These are phyloP conservation scores for Kappamyces sp. DNA, from an alignment of 192 early-diverging fungal species.

Conservation along the genomic window DNA sequence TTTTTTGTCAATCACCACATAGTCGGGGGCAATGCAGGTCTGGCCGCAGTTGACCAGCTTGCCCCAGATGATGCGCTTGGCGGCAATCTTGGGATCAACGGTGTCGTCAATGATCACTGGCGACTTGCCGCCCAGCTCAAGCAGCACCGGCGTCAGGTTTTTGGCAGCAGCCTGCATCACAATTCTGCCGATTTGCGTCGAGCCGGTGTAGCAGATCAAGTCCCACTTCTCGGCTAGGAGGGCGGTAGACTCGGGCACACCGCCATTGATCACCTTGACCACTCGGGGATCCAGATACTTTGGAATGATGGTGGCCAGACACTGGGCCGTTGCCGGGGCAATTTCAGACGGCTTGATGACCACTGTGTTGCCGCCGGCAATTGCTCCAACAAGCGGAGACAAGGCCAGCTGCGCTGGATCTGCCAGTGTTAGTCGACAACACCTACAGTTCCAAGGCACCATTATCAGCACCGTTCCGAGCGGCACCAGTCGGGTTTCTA, in stretches of 20 bases:
- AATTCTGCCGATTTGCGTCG: constrained; percentile 68
- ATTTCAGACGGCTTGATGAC: constrained; percentile 73
- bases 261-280: constrained; percentile 72
- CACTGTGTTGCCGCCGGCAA: constrained; percentile 83
- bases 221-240: constrained; percentile 76
- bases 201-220: constrained; percentile 93
- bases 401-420: constrained; percentile 56
- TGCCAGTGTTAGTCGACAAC: no score
- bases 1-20: constrained; percentile 65
- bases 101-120: constrained; percentile 50
- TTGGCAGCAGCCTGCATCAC: constrained; percentile 79
- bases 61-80: constrained; percentile 71
- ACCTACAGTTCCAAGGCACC: constrained; percentile 59
- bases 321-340: constrained; percentile 52
- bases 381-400: constrained; percentile 69
- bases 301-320: constrained; percentile 57
- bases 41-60: constrained; percentile 80
- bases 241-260: constrained; percentile 60
- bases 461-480: constrained; percentile 71
- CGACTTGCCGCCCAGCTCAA: constrained; percentile 94
- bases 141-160: constrained; percentile 73
- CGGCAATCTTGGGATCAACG: constrained; percentile 55
- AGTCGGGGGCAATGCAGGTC: constrained; percentile 85
- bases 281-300: constrained; percentile 66
- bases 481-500: constrained; percentile 52